These are phyloP conservation scores for Arachis hypogaea DNA, from an alignment of 306 rosid species.

Conservation along the genomic window DNA sequence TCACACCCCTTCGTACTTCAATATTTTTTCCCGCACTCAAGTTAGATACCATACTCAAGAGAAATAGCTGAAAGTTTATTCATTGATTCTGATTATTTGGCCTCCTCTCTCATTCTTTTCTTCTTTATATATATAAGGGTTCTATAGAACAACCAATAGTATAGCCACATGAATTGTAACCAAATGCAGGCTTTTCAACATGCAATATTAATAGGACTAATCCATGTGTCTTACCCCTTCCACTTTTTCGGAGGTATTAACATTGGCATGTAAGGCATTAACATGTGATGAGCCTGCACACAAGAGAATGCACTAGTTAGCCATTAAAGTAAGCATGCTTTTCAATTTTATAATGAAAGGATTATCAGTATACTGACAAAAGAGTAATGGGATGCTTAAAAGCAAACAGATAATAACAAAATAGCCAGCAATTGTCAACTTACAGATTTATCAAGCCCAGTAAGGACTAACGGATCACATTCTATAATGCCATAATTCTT, in stretches of 20 bases:
- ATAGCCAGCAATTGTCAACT: conserved; percentile 36
- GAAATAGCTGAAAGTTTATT: background rate
- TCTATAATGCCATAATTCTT: conserved; percentile 85
- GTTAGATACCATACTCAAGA: conserved; percentile 19
- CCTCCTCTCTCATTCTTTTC: background rate
- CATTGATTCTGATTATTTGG: background rate
- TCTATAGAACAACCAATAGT: background rate
- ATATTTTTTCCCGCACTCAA: conserved; percentile 19
- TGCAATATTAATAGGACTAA: conserved; percentile 29
- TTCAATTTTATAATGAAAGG: conserved; percentile 22
- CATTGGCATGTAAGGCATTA: conserved; percentile 87
- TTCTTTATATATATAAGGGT: background rate
- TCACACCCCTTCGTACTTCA: background rate
- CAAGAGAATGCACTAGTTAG: conserved; percentile 41
- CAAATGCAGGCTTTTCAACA: conserved; percentile 24
- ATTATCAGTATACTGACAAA: background rate
- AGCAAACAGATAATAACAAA: conserved; percentile 23
- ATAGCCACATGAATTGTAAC: conserved; percentile 19
- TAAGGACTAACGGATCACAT: conserved; percentile 69
- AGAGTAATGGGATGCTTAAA: conserved; percentile 25
- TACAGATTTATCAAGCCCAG: conserved; percentile 81
- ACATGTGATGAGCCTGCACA: conserved; percentile 74
- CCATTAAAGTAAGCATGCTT: conserved; percentile 21
- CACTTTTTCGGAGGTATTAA: conserved; percentile 85
- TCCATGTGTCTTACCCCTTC: conserved; percentile 69